These are phyloP conservation scores for Penicillium oxalicum DNA, from an alignment of 2,329 filamentous ascomycete genomes.

Conservation along the genomic window DNA sequence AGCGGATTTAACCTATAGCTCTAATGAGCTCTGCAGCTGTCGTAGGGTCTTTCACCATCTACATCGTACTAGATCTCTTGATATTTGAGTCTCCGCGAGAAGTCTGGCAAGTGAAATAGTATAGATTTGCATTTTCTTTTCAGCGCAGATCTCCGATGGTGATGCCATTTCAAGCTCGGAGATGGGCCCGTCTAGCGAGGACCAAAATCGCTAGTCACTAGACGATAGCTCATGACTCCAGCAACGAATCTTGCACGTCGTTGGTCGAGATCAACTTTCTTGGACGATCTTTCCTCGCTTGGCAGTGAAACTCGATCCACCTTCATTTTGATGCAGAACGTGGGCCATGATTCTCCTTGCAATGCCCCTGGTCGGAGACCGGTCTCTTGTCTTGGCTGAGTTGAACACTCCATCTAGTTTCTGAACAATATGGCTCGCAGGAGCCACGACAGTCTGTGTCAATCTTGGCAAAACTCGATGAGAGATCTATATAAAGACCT, in stretches of 20 bases:
- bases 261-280: not conserved
- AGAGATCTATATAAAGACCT: slow-evolving; percentile 19
- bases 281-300: slow-evolving; percentile 17
- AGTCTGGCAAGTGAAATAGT: too few relatives aligned
- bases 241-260: not conserved
- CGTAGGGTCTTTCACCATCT: not conserved
- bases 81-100: too few relatives aligned
- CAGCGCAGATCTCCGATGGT: not conserved
- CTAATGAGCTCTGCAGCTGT: slow-evolving; percentile 11
- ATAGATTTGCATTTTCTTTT: too few relatives aligned
- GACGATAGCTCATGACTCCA: slow-evolving; percentile 4
- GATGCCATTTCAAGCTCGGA: slow-evolving; percentile 8
- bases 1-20: slow-evolving; percentile 3
- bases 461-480: slow-evolving; percentile 1
- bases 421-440: too few relatives aligned
- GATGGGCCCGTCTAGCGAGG: slow-evolving; percentile 6
- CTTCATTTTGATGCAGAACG: slow-evolving; percentile 11
- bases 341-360: slow-evolving; percentile 11
- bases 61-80: too few relatives aligned
- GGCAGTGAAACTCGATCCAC: slow-evolving; percentile 11
- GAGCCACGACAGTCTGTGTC: not conserved
- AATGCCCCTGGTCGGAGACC: slow-evolving; percentile 8
- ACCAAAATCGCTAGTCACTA: slow-evolving; percentile 9
- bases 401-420: not conserved
- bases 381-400: slow-evolving; percentile 3